Conservation (phyloP, 352 stramenopile species). For the Pythium guiyangense region DNA sequence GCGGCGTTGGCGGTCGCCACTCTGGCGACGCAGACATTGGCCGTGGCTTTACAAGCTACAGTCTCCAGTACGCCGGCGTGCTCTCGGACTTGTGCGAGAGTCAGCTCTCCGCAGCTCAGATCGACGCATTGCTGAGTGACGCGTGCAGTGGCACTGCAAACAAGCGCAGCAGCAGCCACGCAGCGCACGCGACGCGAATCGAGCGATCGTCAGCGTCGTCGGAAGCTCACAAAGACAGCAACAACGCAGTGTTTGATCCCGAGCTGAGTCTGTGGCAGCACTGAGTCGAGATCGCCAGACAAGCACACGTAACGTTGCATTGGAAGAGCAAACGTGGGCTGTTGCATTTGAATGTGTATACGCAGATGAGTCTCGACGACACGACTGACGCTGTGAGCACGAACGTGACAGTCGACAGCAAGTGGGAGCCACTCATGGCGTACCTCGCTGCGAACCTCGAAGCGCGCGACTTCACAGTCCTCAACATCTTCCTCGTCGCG, state of each 20-base stretch:
- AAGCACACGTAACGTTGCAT: no score
- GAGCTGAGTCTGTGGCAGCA: constrained; percentile 10
- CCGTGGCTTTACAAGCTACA: constrained; percentile 60
- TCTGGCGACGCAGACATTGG: constrained; percentile 20
- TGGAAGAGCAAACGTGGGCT: no score
- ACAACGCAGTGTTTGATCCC: constrained; percentile 18
- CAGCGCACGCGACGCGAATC: background rate
- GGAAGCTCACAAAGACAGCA: background rate
- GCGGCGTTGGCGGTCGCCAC: constrained; percentile 6
- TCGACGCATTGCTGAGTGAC: constrained; percentile 24
- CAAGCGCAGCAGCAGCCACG: background rate
- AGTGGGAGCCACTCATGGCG: constrained; percentile 33
- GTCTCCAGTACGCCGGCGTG: constrained; percentile 52
- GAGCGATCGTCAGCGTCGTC: background rate
- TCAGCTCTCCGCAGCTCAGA: constrained; percentile 13
- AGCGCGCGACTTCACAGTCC: constrained; percentile 26
- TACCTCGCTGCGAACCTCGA: constrained; percentile 40
- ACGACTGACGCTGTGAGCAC: constrained; percentile 8
- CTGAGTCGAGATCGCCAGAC: no score
- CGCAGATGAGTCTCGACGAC: constrained; percentile 12
- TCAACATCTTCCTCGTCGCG: constrained; percentile 56
- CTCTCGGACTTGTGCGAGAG: constrained; percentile 45
- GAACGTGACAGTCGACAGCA: constrained; percentile 7
- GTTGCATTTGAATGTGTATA: no score
- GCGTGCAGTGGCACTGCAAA: constrained; percentile 15